phyloP scores from a whole-genome alignment of 192 early-diverging fungal species.

The Borealophlyctis nickersoniae region DNA sequence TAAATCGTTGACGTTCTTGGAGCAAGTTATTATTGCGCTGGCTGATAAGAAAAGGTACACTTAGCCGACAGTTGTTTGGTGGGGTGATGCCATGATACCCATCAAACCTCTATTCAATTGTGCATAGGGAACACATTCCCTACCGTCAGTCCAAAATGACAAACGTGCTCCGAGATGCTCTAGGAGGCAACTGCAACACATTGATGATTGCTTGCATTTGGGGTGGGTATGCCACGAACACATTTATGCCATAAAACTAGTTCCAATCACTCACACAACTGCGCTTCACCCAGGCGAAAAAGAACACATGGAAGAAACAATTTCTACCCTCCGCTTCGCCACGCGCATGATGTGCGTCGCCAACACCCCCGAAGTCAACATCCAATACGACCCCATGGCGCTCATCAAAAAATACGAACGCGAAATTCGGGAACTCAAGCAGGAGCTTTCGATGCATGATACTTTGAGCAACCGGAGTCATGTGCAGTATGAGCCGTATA shows the following conservation, averaged over 20 bases:
- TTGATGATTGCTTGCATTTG: slow-evolving; percentile 62
- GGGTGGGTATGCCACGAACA: slow-evolving; percentile 42
- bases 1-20: slow-evolving; percentile 59
- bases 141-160: slow-evolving; percentile 63
- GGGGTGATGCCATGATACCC: no score
- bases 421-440: slow-evolving; percentile 59
- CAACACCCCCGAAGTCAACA: slow-evolving; percentile 51
- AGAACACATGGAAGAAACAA: slow-evolving; percentile 62
- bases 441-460: slow-evolving; percentile 65
- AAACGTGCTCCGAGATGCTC: slow-evolving; percentile 56
- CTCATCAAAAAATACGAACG: slow-evolving; percentile 63
- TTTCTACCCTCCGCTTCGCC: slow-evolving; percentile 60
- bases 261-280: neutral
- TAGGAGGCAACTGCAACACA: slow-evolving; percentile 64
- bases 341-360: slow-evolving; percentile 67
- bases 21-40: slow-evolving; percentile 64
- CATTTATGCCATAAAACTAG: slow-evolving; percentile 5
- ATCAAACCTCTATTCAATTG: neutral
- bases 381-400: slow-evolving; percentile 61
- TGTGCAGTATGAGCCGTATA: slow-evolving; percentile 57
- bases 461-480: slow-evolving; percentile 51
- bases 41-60: slow-evolving; percentile 54
- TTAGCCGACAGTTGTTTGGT: no score
- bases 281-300: slow-evolving; percentile 40
- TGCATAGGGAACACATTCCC: slow-evolving; percentile 54